Evolutionary conservation across 495 filamentous ascomycete species (phyloP).

Genomic region (Penicillium longicatenatum): DNA sequence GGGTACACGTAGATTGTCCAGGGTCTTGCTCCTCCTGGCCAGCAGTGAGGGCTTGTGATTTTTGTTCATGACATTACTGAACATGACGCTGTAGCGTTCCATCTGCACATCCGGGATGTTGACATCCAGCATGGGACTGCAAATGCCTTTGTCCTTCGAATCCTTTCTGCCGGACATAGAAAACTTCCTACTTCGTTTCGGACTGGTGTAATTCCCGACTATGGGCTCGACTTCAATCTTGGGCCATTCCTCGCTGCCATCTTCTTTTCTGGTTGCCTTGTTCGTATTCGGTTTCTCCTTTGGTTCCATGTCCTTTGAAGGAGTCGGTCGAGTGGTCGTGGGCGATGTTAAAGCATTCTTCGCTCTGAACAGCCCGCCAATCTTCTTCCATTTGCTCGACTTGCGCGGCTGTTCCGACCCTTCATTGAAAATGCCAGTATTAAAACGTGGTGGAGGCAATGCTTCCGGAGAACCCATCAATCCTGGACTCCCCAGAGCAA

Average conservation of each 20-base stretch:
- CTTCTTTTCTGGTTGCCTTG: conserved; percentile 3
- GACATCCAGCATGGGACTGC: conserved; percentile 58
- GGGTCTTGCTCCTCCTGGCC: conserved; percentile 66
- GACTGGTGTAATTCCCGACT: background rate
- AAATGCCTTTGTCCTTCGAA: conserved; percentile 13
- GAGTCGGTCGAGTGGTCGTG: conserved; percentile 9
- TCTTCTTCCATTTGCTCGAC: conserved; percentile 58
- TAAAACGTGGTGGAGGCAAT: conserved; percentile 26
- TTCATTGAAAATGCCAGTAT: conserved; percentile 18
- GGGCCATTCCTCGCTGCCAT: conserved; percentile 37
- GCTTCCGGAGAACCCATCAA: conserved; percentile 27
- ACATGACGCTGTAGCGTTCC: conserved; percentile 96
- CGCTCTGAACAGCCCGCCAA: conserved; percentile 53
- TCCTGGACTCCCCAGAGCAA: conserved; percentile 58
- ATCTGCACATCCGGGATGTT: conserved; percentile 79
- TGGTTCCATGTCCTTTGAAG: background rate
- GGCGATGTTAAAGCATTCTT: conserved; percentile 39
- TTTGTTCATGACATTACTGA: conserved; percentile 68
- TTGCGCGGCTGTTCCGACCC: conserved; percentile 39
- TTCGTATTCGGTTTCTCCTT: conserved; percentile 1
- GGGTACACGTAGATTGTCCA: conserved; percentile 60
- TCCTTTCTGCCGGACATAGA: conserved; percentile 22
- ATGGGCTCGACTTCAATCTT: conserved; percentile 24
- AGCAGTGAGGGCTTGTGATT: conserved; percentile 51
- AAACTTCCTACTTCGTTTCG: conserved; percentile 18